Percentiles rank a stretch among this genome's conserved stretches.
Conservation (phyloP, 257 asterid species). For the Solanum ossicruentum region DNA sequence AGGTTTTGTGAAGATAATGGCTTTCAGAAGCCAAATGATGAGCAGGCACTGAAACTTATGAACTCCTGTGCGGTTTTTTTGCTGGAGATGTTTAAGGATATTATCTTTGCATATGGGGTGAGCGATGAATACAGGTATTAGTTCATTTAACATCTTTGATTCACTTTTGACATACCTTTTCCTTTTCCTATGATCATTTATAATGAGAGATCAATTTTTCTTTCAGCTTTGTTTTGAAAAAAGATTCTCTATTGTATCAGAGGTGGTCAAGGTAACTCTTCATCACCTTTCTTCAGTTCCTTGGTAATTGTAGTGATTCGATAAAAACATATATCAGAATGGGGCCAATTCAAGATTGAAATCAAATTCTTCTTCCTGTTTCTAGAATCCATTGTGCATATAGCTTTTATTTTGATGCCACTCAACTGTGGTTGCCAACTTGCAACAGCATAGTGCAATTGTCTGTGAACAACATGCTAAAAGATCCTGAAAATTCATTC, state of each 20-base stretch:
- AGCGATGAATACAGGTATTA: slow-evolving; percentile 83
- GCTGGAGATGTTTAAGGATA: slow-evolving; percentile 63
- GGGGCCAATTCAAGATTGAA: not conserved
- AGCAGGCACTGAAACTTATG: slow-evolving; percentile 73
- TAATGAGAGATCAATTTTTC: not conserved
- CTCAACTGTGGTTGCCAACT: not conserved
- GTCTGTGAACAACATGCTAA: not conserved
- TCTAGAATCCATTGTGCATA: not conserved
- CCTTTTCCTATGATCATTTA: not conserved
- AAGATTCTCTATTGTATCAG: slow-evolving; percentile 52
- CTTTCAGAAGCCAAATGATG: slow-evolving; percentile 87
- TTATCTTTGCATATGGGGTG: slow-evolving; percentile 78
- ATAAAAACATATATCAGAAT: not conserved
- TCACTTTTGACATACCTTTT: not conserved
- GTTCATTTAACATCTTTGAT: not conserved
- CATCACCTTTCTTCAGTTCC: not conserved
- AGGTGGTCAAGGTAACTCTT: slow-evolving; percentile 54
- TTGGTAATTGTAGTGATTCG: not conserved
- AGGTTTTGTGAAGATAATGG: slow-evolving; percentile 72
- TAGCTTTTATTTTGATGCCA: not conserved
- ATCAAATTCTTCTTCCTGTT: not conserved
- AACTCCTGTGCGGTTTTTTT: slow-evolving; percentile 65
- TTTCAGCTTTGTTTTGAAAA: slow-evolving; percentile 77
- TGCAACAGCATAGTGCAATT: not conserved
- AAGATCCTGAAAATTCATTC: not conserved